A percentile compares a stretch with the other conserved stretches of the same genome.
Conservation (phyloP, 306 rosid species). For the Carpinus viminea region DNA sequence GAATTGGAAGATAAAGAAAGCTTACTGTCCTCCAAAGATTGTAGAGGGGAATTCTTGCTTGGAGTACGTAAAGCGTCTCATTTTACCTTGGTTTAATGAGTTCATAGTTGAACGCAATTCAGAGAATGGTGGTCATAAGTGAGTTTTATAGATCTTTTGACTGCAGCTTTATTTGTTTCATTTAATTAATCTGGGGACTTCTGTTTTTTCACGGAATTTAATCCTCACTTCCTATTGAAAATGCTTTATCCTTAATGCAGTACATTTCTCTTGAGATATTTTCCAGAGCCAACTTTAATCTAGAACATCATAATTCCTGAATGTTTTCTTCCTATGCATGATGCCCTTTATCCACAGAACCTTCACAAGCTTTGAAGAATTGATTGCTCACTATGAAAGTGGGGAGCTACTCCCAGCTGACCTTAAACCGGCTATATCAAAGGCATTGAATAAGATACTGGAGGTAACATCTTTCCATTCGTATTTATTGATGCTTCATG, state of each 20-base stretch:
- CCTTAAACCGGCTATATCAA: slow-evolving; percentile 70
- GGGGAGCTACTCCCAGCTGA: slow-evolving; percentile 79
- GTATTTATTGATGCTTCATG: slow-evolving; percentile 9
- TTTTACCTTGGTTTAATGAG: slow-evolving; percentile 82
- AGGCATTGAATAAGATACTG: slow-evolving; percentile 71
- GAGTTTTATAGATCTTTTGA: slow-evolving; percentile 32
- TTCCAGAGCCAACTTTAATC: slow-evolving; percentile 1
- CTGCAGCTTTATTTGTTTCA: background rate
- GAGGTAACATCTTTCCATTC: slow-evolving; percentile 50
- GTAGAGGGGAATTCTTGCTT: slow-evolving; percentile 86
- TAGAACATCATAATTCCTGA: slow-evolving; percentile 3
- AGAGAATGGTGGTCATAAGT: slow-evolving; percentile 76
- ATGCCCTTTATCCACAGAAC: slow-evolving; percentile 38
- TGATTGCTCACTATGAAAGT: slow-evolving; percentile 55
- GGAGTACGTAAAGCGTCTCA: slow-evolving; percentile 67
- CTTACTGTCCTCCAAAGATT: slow-evolving; percentile 74
- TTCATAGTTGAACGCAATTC: slow-evolving; percentile 66
- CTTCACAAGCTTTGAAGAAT: slow-evolving; percentile 60
- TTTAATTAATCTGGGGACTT: background rate
- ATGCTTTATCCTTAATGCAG: background rate
- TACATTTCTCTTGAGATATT: slow-evolving; percentile 10
- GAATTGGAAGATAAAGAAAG: slow-evolving; percentile 78
- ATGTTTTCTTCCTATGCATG: slow-evolving; percentile 9
- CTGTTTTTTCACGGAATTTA: background rate
- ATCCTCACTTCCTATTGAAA: background rate